Base-by-base conservation (phyloP, 106 monocot species). In the Agapanthus africanus region DNA sequence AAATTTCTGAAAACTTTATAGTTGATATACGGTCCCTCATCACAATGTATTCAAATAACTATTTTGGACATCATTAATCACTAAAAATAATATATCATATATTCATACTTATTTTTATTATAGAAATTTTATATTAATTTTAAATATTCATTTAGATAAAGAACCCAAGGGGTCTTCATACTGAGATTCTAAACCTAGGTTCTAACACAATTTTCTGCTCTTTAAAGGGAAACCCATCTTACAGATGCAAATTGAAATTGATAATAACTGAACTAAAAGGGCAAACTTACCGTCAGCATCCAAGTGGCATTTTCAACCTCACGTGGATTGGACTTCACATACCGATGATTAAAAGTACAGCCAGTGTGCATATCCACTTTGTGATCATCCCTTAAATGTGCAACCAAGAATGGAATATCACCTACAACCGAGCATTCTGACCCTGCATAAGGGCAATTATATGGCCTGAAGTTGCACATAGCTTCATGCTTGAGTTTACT, bases 251-350 rank as follows among this genome's bases (percentile, higher is more conserved):
- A n/a, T n/a, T n/a, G n/a, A n/a, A n/a, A n/a, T n/a, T n/a, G n/a
- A n/a, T n/a, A n/a, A n/a, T n/a, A n/a, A n/a, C n/a, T n/a, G n/a
- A n/a, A n/a, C n/a, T 61, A 3, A 33, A 32, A 10, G 13, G 31
- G 19, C 28, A 27, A 67, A 83, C 85, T 83, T 74, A 93, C 93
- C 3, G 93, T 93, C 37, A 93, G 67, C 93, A 93, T 93, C 93
- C 93, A 93, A 8, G 93, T 93, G 46, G 93, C 93, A 74, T 93
- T 93, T 57, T 93, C 93, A 44, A 87, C 90, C 74, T 93, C 89
- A 14, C 81, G 56, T 0, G 89, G 90, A 35, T 93, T 93, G 11
- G 86, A 84, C 51, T 93, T 93, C 25, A 93, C 93, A 68, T 93
- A 93, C 26, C 93, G 71, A 59, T 93, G 93, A 71, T 90, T 90